These are phyloP conservation scores for Coemansia sp. DNA, from an alignment of 192 early-diverging fungal genomes.

Conservation along the genomic window DNA sequence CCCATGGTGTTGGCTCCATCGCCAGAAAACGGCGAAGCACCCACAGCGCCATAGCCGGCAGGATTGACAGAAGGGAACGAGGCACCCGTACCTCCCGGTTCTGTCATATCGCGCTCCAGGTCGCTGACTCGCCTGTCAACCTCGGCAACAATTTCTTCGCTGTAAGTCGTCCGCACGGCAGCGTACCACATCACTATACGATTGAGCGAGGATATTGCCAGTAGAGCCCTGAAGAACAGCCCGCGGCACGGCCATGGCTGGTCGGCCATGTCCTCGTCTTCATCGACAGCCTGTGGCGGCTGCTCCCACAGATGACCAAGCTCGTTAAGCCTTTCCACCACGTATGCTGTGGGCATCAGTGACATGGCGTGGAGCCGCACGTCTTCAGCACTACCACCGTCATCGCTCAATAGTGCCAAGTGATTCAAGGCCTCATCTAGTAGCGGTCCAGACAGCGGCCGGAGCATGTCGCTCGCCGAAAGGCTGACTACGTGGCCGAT, in stretches of 20 bases:
- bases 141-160: constrained; percentile 33
- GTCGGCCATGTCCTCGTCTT: neutral
- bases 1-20: too few relatives aligned
- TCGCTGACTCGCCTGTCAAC: constrained; percentile 10
- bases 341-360: constrained; percentile 36
- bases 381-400: constrained; percentile 6
- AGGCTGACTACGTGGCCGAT: constrained; percentile 33
- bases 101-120: neutral
- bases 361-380: constrained; percentile 10
- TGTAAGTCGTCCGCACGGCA: constrained; percentile 33
- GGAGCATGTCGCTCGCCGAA: constrained; percentile 33
- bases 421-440: constrained; percentile 16
- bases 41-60: neutral
- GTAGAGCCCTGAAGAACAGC: constrained; percentile 32
- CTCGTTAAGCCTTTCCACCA: constrained; percentile 30
- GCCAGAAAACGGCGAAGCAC: neutral
- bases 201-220: constrained; percentile 49
- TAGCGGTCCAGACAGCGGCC: constrained; percentile 23
- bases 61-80: neutral
- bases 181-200: constrained; percentile 43
- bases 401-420: neutral
- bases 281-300: neutral
- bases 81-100: neutral
- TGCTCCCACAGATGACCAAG: constrained; percentile 37
- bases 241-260: constrained; percentile 48